Conservation (phyloP, 164 flowering plant species). For the Umbellularia californica region DNA sequence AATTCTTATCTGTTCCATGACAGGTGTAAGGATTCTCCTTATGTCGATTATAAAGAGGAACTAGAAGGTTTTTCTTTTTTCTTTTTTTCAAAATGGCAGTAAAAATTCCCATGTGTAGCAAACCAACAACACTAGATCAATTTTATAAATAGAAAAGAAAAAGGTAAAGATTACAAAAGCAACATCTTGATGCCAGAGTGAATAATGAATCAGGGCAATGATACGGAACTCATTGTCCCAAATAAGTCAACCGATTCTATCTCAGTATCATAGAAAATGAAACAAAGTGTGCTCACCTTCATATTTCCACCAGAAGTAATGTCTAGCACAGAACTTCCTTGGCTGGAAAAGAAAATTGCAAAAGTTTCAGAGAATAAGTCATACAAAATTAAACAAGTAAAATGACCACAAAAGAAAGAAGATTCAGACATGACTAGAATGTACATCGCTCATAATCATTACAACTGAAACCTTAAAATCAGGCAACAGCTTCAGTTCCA, state of each 20-base stretch:
- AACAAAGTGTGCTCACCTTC: constrained; percentile 42
- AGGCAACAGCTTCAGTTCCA: background rate
- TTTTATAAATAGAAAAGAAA: background rate
- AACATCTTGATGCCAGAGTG: background rate
- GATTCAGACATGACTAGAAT: background rate
- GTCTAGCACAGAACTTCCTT: constrained; percentile 91
- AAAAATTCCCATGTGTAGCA: background rate
- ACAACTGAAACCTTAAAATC: background rate
- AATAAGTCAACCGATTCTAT: background rate
- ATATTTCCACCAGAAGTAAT: constrained; percentile 80
- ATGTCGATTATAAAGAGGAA: too few relatives aligned
- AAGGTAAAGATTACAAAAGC: background rate
- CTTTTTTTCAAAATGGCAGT: background rate
- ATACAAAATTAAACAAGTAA: background rate
- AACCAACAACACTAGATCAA: background rate
- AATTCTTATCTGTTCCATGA: too few relatives aligned
- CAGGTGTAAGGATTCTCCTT: too few relatives aligned
- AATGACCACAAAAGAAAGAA: background rate
- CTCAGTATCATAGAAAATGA: background rate
- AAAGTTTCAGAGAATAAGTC: constrained; percentile 1
- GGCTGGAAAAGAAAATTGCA: constrained; percentile 43
- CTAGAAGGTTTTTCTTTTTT: too few relatives aligned
- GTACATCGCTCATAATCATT: background rate
- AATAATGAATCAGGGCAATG: background rate
- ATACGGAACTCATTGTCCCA: background rate